Evolutionary conservation across 768 basidiomycete species (phyloP), one percentile per base, ranked within the genome.

Genomic region (Termitomyces sp.): DNA sequence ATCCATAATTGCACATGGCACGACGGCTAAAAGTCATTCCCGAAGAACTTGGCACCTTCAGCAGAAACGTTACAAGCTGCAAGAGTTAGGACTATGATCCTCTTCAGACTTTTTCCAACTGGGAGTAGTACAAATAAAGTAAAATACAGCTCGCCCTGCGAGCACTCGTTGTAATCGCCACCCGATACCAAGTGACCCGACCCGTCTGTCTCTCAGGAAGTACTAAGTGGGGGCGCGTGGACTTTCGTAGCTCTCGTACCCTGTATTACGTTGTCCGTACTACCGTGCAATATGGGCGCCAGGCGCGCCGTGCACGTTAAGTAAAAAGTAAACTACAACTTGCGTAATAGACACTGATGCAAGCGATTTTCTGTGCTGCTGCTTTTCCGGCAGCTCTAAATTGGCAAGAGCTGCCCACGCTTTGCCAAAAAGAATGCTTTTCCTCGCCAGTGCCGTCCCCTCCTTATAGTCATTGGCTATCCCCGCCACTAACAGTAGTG

Each of bases 401-500:
- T 2, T 66, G 71, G 58, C 72, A 37, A 88, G 62, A 5, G 83
- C 83, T 40, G 70, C 66, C 82, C 81, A 84, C 34, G 86, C 86
- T 43, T 70, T 77, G 3, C 85, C 85, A 17, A 82, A 81, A 23
- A 68, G 71, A 17, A 88, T 67, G 41, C 85, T 82, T 63, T 82
- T 76, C 64, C 79, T 74, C 21, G 91, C 94, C 59, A 89, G 60
- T 57, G 72, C 69, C 1, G 88, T 83, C 1, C 93, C 94, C 19
- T 92, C 81, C 63, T 78, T 77, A 66, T 80, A 92, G 65, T 83
- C 79, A 32, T 67, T 68, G 25, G 88, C 93, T 37, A 86, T 56
- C 6, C 93, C 94, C 4, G 91, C 85, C 3, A 98, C 84, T 25
- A 94, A 85, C 43, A 99, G 71, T 59, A 98, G 67, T 12, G 94